Evolutionary conservation across 176 grass and related monocot genomes (phyloP), one percentile per base, ranked within the genome.

Genomic region (Guadua angustifolia): DNA sequence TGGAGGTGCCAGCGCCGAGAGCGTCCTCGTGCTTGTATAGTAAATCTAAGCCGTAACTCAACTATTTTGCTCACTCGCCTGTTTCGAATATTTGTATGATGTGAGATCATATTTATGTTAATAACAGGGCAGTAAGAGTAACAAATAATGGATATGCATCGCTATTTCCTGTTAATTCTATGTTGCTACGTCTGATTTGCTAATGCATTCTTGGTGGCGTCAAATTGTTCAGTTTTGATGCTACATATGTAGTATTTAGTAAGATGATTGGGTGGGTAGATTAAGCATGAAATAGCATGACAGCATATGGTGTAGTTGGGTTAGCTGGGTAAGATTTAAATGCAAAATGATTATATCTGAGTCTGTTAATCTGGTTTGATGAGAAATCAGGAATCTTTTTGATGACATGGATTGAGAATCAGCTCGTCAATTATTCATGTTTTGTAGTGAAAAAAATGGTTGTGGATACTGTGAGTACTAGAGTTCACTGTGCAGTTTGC

Each of bases 21-120:
- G 49, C 68, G 74, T 90, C 75, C 88, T 87, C 49, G 16, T 90
- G 51, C 69, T 87, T 90, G 84, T 90, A 90, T 83, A 90, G 88
- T 79, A 83, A 79, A 71, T 64, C 43, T 68, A 35, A 77, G 66
- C 84, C 67, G 44, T 78, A 63, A 82, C 66, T 35, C 38, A 13
- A 73, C 66, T 61, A 13, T 78, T 69, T 66, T 90, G 83, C 72
- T 73, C 66, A 66, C 61, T 77, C 46, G 21, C 79, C 46, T 86
- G 56, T 66, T 90, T 71, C 74, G 57, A 56, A 56, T 86, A 81
- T 77, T 64, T 81, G 53, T 83, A 64, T 84, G 39, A 36, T 55
- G 66, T 68, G 49, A 75, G 24, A 73, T 79, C 33, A 57, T 88
- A 74, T 25, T 67, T 87, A 78, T 78, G 79, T 3, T 85, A 75